phyloP scores from a whole-genome alignment of 2,329 filamentous ascomycete species.

The Aspergillus neoniger region DNA sequence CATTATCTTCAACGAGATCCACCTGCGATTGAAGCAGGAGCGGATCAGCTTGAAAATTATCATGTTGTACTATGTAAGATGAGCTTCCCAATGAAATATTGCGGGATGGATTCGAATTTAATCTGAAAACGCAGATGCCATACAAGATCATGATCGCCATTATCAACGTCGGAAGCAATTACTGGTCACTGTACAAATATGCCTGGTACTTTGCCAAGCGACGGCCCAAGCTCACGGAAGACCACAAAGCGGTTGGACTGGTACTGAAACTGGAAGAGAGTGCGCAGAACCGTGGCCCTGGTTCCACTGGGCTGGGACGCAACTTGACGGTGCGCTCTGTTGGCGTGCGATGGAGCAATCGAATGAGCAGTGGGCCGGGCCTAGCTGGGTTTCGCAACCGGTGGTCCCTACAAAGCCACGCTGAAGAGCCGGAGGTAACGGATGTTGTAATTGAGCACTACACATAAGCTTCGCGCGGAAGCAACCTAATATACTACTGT shows the following conservation, averaged over 20 bases:
- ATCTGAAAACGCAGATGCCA: slow-evolving; percentile 24
- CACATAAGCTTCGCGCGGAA: not conserved
- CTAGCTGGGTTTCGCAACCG: not conserved
- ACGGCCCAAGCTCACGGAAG: slow-evolving; percentile 53
- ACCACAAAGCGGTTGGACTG: slow-evolving; percentile 45
- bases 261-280: slow-evolving; percentile 27
- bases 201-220: slow-evolving; percentile 50
- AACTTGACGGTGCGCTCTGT: slow-evolving; percentile 16
- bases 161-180: slow-evolving; percentile 48
- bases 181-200: slow-evolving; percentile 49
- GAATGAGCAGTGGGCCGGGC: not conserved
- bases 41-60: slow-evolving; percentile 42
- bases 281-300: not conserved
- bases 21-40: slow-evolving; percentile 50
- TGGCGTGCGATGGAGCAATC: not conserved
- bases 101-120: not conserved
- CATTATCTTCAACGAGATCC: slow-evolving; percentile 53
- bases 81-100: fast-evolving
- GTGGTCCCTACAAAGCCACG: not conserved
- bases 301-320: slow-evolving; percentile 1
- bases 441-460: not conserved
- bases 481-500: not conserved
- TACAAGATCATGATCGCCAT: slow-evolving; percentile 49
- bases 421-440: not conserved
- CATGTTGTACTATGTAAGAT: slow-evolving; percentile 42